Evolutionary conservation across 805 yeast genomes (phyloP), one percentile per base, ranked within the genome.

Genomic region (Torulaspora delbrueckii): DNA sequence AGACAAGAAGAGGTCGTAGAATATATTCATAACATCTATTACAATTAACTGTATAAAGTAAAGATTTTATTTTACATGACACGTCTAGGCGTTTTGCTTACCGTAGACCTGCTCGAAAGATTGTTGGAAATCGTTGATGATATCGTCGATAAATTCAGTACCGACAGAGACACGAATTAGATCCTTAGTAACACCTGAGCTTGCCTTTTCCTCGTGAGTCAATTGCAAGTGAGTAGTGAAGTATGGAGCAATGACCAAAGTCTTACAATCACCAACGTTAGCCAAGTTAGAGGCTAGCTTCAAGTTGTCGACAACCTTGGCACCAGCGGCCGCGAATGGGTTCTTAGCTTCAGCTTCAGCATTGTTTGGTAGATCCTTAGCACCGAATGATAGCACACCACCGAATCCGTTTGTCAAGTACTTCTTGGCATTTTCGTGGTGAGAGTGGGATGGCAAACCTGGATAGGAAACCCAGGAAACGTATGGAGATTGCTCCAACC

Each of bases 171-270:
- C 83, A 72, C 99, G 83, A 58, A 91, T 81, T 62, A 88, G 77
- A 55, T 87, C 96, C 58, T 84, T 82, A 45, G 93, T 78, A 47
- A 91, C 97, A 69, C 97, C 97, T 40, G 95, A 75, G 10, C 84
- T 80, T 34, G 70, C 46, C 71, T 86, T 87, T 73, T 88, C 97
- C 54, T 81, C 85, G 37, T 86, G 88, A 34, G 73, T 68, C 62
- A 91, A 77, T 73, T 93, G 98, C 66, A 88, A 90, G 70, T 91
- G 99, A 22, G 98, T 91, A 33, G 98, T 93, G 70, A 78, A 88
- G 76, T 84, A 90, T 54, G 99, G 99, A 44, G 96, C 90, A 67
- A 91, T 91, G 47, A 91, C 95, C 64, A 91, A 77, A 37, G 98
- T 87, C 74, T 91, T 93, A 41, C 91, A 82, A 63, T 91, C 99